Evolutionary conservation across 1,284 basidiomycete genomes (phyloP).

Genomic region (Xerocomus cyaneibrunnescens): DNA sequence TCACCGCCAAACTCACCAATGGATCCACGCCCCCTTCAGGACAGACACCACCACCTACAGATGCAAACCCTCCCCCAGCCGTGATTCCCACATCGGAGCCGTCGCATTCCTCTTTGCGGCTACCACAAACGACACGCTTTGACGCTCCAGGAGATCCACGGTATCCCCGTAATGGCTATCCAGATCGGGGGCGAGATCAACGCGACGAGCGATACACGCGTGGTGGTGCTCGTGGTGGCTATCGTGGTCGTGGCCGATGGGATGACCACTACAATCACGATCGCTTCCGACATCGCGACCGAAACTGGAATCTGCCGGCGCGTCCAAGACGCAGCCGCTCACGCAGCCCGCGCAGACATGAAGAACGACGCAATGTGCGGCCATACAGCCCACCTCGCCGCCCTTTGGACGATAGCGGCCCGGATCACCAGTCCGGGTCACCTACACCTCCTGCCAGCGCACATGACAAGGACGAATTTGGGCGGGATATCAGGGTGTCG

Average conservation of each 20-base stretch:
- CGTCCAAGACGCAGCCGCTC: slow-evolving; percentile 62
- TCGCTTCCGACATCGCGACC: slow-evolving; percentile 51
- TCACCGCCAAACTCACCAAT: slow-evolving; percentile 50
- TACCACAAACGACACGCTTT: slow-evolving; percentile 7
- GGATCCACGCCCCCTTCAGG: slow-evolving; percentile 29
- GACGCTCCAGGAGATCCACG: slow-evolving; percentile 46
- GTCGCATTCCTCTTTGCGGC: neutral
- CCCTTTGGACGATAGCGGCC: slow-evolving; percentile 34
- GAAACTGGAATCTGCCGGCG: slow-evolving; percentile 43
- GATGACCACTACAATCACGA: slow-evolving; percentile 42
- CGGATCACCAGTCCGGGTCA: slow-evolving; percentile 23
- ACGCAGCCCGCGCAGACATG: slow-evolving; percentile 63
- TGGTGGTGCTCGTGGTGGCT: slow-evolving; percentile 43
- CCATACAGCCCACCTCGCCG: slow-evolving; percentile 58
- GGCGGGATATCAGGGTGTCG: slow-evolving; percentile 65
- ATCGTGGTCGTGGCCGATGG: slow-evolving; percentile 41
- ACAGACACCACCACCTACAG: slow-evolving; percentile 7
- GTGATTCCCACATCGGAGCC: neutral
- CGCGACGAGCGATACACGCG: slow-evolving; percentile 43
- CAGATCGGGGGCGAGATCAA: slow-evolving; percentile 48
- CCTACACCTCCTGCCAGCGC: slow-evolving; percentile 29
- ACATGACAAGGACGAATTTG: slow-evolving; percentile 73
- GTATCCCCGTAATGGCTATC: slow-evolving; percentile 48
- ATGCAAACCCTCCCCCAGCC: slow-evolving; percentile 1
- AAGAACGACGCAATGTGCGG: slow-evolving; percentile 47